Conservation (phyloP, 257 asterid species). For the Forsythia viridissima region DNA sequence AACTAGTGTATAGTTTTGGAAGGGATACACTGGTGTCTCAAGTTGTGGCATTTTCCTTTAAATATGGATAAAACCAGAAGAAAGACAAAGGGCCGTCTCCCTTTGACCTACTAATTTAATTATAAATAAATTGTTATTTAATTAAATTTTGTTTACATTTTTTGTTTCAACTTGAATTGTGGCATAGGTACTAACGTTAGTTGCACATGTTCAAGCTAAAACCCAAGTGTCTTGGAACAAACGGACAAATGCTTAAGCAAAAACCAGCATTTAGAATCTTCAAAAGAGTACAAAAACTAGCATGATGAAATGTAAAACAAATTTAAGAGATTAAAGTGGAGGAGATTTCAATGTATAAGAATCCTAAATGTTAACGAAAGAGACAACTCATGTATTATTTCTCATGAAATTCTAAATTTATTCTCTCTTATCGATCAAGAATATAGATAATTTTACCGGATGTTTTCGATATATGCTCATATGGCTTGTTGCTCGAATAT, state of each 20-base stretch:
- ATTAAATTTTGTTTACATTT: not conserved
- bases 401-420: not conserved
- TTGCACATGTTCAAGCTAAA: not conserved
- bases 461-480: too few relatives aligned
- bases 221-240: not conserved
- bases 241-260: not conserved
- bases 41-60: not conserved
- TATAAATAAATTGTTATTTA: not conserved
- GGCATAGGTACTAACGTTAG: not conserved
- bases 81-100: not conserved
- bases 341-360: not conserved
- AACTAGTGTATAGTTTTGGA: not conserved
- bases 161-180: not conserved
- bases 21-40: not conserved
- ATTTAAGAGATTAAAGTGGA: not conserved
- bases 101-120: not conserved
- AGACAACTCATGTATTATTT: not conserved
- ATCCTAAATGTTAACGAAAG: not conserved
- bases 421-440: not conserved
- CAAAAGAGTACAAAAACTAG: not conserved
- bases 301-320: not conserved
- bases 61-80: not conserved
- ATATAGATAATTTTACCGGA: not conserved
- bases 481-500: too few relatives aligned
- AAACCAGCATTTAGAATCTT: not conserved